Conservation (phyloP, 2,329 filamentous ascomycete species). For the Xylariaceae sp. region DNA sequence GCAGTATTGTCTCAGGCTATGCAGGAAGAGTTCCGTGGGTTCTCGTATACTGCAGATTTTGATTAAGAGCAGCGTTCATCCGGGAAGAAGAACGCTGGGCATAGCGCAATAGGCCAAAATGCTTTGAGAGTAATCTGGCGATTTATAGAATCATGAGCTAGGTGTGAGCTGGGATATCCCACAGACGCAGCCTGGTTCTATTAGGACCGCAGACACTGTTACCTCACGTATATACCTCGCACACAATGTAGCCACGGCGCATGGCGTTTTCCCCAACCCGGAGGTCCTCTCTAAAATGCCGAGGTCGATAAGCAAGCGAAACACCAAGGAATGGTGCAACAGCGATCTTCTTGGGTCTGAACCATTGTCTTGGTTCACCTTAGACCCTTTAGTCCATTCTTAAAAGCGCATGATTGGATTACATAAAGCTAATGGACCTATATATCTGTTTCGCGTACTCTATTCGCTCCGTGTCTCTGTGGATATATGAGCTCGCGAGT, state of each 20-base stretch:
- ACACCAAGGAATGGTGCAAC: neutral
- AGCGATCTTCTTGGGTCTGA: neutral
- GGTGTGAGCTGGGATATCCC: neutral
- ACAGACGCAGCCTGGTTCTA: neutral
- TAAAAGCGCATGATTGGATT: slow-evolving; percentile 16
- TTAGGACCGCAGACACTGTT: slow-evolving; percentile 9
- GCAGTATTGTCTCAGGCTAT: slow-evolving; percentile 94
- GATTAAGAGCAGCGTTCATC: slow-evolving; percentile 54
- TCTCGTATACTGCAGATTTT: slow-evolving; percentile 96
- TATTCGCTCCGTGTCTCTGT: no score
- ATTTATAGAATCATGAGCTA: slow-evolving; percentile 16
- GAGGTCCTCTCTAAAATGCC: neutral
- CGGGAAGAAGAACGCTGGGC: neutral
- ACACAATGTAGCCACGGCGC: slow-evolving; percentile 1
- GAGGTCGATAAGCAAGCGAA: neutral
- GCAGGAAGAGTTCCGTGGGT: slow-evolving; percentile 99
- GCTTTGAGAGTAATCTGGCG: neutral
- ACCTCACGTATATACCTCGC: neutral
- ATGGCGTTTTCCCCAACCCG: neutral
- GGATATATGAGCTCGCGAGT: no score
- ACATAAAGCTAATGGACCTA: slow-evolving; percentile 9
- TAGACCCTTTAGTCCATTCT: slow-evolving; percentile 5
- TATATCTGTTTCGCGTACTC: no score
- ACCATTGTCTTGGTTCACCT: neutral
- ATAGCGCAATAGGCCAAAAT: neutral